A percentile compares a stretch with the other conserved stretches of the same genome.
Evolutionary conservation across 305 asterid species (phyloP).

Genomic region (Solanum aculeatissimum): DNA sequence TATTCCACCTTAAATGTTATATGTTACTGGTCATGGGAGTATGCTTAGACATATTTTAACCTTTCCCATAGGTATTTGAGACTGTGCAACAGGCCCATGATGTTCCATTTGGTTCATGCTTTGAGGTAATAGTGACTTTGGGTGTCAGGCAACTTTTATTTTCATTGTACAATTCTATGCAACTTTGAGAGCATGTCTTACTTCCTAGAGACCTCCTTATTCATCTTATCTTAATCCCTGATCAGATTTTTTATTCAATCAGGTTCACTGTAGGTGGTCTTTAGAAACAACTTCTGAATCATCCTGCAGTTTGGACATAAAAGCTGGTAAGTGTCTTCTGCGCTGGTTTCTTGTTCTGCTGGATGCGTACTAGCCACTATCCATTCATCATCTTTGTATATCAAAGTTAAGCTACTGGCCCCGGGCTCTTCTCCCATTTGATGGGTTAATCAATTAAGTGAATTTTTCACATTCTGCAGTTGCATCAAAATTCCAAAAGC

Average conservation of each 20-base stretch:
- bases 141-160: not conserved
- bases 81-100: slow-evolving; percentile 85
- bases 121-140: slow-evolving; percentile 49
- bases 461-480: not conserved
- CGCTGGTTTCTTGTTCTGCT: not conserved
- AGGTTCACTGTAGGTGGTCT: slow-evolving; percentile 82
- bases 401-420: not conserved
- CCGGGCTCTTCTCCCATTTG: not conserved
- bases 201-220: not conserved
- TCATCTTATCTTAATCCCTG: not conserved
- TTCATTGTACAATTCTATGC: not conserved
- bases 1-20: not conserved
- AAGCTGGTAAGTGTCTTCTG: slow-evolving; percentile 50
- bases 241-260: slow-evolving; percentile 16
- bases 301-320: slow-evolving; percentile 55
- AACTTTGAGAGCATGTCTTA: not conserved
- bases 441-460: not conserved
- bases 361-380: not conserved
- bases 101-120: slow-evolving; percentile 89
- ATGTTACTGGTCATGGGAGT: not conserved
- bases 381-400: not conserved
- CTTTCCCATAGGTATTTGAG: slow-evolving; percentile 59
- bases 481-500: not conserved
- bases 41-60: not conserved
- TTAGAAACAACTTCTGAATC: slow-evolving; percentile 51